Percentiles rank a stretch among this genome's conserved stretches.
These are phyloP conservation scores for Peronospora tabacina DNA, from an alignment of 352 stramenopile genomes.

Conservation along the genomic window DNA sequence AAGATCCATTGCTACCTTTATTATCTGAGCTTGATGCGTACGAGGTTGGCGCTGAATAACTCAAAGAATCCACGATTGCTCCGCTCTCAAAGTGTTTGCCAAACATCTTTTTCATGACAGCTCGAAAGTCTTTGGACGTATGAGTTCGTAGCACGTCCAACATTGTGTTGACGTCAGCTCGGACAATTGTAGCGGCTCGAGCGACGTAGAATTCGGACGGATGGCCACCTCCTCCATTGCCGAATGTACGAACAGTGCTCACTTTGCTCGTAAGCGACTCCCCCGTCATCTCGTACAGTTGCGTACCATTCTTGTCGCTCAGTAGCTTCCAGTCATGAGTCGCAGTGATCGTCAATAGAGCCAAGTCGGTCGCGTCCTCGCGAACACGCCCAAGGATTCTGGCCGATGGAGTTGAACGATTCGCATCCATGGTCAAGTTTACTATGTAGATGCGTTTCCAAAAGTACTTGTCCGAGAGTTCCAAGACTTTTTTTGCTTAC, in stretches of 20 bases:
- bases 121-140: slow-evolving; percentile 30
- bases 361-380: slow-evolving; percentile 42
- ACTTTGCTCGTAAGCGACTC: slow-evolving; percentile 32
- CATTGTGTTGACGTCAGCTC: slow-evolving; percentile 32
- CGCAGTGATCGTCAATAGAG: slow-evolving; percentile 30
- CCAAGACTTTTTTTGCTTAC: slow-evolving; percentile 12
- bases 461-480: not conserved
- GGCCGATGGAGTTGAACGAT: slow-evolving; percentile 20
- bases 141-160: slow-evolving; percentile 32
- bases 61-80: slow-evolving; percentile 40
- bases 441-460: not conserved
- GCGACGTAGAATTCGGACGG: slow-evolving; percentile 54
- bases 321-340: slow-evolving; percentile 47
- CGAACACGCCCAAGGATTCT: slow-evolving; percentile 47
- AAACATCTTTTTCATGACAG: slow-evolving; percentile 52
- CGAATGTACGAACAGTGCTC: slow-evolving; percentile 35
- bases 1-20: not conserved
- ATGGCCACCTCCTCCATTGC: slow-evolving; percentile 29
- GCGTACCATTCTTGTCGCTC: slow-evolving; percentile 36
- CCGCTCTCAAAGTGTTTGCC: slow-evolving; percentile 39
- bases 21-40: slow-evolving; percentile 14
- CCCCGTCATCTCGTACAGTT: slow-evolving; percentile 50
- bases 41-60: slow-evolving; percentile 36
- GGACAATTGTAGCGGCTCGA: slow-evolving; percentile 41
- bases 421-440: slow-evolving; percentile 8